Evolutionary conservation across 352 stramenopile genomes (phyloP).

Genomic region (Phytophthora fragariaefolia): DNA sequence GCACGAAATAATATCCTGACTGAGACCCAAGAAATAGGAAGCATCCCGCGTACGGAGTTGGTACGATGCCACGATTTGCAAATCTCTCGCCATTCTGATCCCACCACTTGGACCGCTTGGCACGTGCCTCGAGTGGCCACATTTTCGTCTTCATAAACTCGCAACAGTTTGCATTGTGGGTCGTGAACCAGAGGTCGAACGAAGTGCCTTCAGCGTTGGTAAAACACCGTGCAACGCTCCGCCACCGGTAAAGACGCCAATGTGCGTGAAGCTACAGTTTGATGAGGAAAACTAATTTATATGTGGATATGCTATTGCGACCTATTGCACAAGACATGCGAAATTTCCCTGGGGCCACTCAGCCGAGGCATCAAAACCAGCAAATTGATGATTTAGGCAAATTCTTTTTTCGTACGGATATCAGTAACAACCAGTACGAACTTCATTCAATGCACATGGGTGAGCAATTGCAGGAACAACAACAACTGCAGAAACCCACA

Average conservation of each 20-base stretch:
- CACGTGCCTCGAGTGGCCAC: conserved; percentile 23
- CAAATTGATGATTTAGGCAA: background rate
- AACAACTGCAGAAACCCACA: background rate
- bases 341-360: background rate
- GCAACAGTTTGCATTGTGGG: conserved; percentile 9
- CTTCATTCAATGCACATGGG: background rate
- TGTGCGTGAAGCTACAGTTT: no score
- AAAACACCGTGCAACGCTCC: background rate
- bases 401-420: background rate
- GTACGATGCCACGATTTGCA: conserved; percentile 26
- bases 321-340: background rate
- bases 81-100: conserved; percentile 20
- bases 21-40: background rate
- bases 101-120: conserved; percentile 19
- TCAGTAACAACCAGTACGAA: background rate
- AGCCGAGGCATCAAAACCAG: background rate
- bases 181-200: conserved; percentile 6
- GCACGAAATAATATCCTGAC: conserved; percentile 6
- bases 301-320: background rate
- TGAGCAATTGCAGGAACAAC: background rate
- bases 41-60: background rate
- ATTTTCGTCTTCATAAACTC: conserved; percentile 8
- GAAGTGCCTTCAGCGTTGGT: background rate
- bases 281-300: conserved; percentile 6
- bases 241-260: background rate